Conservation (phyloP, 176 grass and related monocot species). For the Eleusine coracana region DNA sequence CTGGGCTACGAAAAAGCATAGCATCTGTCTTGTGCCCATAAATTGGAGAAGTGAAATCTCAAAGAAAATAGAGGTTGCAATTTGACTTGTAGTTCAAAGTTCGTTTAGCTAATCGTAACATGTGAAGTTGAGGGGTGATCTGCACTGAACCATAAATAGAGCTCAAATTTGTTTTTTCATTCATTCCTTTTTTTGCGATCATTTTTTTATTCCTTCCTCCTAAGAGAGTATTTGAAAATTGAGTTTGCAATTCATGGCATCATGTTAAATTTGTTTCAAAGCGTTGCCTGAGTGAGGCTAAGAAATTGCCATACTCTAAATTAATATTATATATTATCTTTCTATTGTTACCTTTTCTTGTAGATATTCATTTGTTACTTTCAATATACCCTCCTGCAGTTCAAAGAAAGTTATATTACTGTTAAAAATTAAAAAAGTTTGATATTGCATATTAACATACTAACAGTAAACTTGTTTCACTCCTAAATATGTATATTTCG, state of each 20-base stretch:
- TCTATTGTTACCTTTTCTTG: constrained; percentile 40
- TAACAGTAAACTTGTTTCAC: neutral
- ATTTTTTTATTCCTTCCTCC: neutral
- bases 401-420: neutral
- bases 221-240: neutral
- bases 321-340: neutral
- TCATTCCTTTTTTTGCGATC: neutral
- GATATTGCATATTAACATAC: constrained; percentile 3
- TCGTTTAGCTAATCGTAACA: constrained; percentile 16
- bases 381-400: constrained; percentile 46
- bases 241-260: neutral
- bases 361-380: constrained; percentile 42
- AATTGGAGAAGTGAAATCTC: neutral
- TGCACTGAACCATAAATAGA: constrained; percentile 11
- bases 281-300: neutral
- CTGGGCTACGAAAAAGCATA: neutral
- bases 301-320: neutral
- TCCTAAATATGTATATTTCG: neutral
- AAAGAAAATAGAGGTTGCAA: neutral
- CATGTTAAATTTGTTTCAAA: neutral
- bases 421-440: neutral
- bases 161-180: neutral
- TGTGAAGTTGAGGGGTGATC: neutral
- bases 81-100: neutral
- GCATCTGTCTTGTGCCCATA: neutral